Evolutionary conservation across 2,329 filamentous ascomycete species (phyloP), one percentile per base, ranked within the genome.

Genomic region (Colletotrichum scovillei): DNA sequence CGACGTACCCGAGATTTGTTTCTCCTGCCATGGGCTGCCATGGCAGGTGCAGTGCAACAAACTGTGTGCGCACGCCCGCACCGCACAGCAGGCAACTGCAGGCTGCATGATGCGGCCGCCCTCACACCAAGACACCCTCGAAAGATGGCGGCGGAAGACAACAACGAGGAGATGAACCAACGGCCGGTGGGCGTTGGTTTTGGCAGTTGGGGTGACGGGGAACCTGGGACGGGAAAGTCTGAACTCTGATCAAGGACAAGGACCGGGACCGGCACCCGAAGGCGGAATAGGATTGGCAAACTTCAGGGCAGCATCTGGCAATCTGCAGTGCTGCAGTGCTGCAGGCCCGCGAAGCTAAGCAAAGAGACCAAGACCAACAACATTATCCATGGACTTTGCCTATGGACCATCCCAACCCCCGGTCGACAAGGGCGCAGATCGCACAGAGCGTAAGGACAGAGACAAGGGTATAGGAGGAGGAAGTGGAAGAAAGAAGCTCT

Each of bases 11-110:
- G 49, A 63, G 58, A 46, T 63, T 69, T 42, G 57, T 26, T 35
- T 35, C 24, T 65, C 63, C 32, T 42, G 2, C 38, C 38, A 42
- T 42, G 38, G 16, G 14, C 38, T 56, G 59, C 53, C 66, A 56
- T 65, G 71, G 67, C 60, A 73, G 62, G 60, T 70, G 62, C 60
- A 62, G 62, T 70, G 56, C 67, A 60, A 71, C 67, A 62, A 63
- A 66, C 62, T 62, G 60, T 66, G 71, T 73, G 60, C 67, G 71
- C 67, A 58, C 60, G 60, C 62, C 49, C 62, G 55, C 67, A 70
- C 30, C 53, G 28, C 62, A 53, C 49, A 58, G 49, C 66, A 57
- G 53, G 53, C 70, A 19, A 67, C 57, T 71, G 71, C 62, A 73
- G 59, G 24, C 8, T 71, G 71, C 67, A 71, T 70, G 55, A 63